phyloP scores from a whole-genome alignment of 176 grass and related monocot genomes.

The Avena atlantica region DNA sequence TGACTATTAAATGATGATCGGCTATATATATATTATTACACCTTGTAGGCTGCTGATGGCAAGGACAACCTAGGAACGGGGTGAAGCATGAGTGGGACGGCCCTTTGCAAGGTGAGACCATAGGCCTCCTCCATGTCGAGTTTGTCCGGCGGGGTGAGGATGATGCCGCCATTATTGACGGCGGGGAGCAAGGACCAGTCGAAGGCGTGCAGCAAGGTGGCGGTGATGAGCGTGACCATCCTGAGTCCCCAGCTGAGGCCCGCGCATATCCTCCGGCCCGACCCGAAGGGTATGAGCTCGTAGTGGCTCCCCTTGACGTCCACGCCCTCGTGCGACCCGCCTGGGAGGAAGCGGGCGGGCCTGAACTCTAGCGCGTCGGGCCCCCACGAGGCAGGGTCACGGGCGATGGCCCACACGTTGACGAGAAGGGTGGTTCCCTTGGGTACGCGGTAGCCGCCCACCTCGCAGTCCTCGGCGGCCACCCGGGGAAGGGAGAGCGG shows the following conservation, averaged over 20 bases:
- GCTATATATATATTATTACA: too few species aligned
- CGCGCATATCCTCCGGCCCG: slow-evolving; percentile 54
- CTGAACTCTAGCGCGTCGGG: slow-evolving; percentile 49
- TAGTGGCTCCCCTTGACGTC: slow-evolving; percentile 61
- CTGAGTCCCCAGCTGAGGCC: slow-evolving; percentile 59
- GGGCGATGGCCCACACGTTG: slow-evolving; percentile 74
- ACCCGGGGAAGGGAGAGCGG: slow-evolving; percentile 69
- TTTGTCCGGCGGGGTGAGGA: slow-evolving; percentile 26
- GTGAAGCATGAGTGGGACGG: slow-evolving; percentile 38
- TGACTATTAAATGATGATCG: too few species aligned
- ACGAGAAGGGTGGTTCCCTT: slow-evolving; percentile 52
- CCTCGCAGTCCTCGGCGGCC: slow-evolving; percentile 50
- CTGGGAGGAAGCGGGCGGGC: slow-evolving; percentile 47
- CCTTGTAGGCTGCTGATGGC: slow-evolving; percentile 26
- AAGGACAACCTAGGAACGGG: slow-evolving; percentile 42
- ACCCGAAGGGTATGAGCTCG: slow-evolving; percentile 64
- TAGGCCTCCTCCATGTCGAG: slow-evolving; percentile 71
- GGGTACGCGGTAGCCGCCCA: slow-evolving; percentile 52
- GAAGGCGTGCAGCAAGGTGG: slow-evolving; percentile 56
- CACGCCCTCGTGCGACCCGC: slow-evolving; percentile 36
- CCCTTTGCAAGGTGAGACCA: slow-evolving; percentile 50
- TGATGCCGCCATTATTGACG: background rate
- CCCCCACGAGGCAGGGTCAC: slow-evolving; percentile 49
- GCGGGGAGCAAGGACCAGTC: slow-evolving; percentile 43
- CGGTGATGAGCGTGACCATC: slow-evolving; percentile 65